phyloP scores from a whole-genome alignment of 2,329 filamentous ascomycete genomes.

The Aspergillus flavus region DNA sequence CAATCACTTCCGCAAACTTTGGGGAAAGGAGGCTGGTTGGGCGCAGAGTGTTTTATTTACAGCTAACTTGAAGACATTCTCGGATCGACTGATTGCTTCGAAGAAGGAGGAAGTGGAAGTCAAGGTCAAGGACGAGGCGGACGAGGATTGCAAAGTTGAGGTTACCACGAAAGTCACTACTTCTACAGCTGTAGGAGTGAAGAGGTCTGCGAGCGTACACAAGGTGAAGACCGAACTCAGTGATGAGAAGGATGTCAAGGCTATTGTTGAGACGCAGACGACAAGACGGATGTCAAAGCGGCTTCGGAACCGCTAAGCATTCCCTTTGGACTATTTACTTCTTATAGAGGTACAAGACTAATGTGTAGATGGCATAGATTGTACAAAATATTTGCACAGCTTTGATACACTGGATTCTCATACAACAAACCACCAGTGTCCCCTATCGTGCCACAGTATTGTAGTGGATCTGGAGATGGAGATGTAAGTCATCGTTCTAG shows the following conservation, averaged over 20 bases:
- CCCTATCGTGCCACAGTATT: background rate
- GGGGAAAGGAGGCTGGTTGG: slow-evolving; percentile 95
- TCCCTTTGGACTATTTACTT: too few species aligned
- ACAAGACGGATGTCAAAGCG: slow-evolving; percentile 36
- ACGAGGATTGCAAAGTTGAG: slow-evolving; percentile 26
- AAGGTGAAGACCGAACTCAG: slow-evolving; percentile 25
- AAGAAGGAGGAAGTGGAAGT: slow-evolving; percentile 36
- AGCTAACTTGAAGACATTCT: slow-evolving; percentile 84
- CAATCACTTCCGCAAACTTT: slow-evolving; percentile 83
- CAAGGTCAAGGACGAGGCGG: slow-evolving; percentile 31
- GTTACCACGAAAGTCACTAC: slow-evolving; percentile 32
- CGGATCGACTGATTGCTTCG: slow-evolving; percentile 59
- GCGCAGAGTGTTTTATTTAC: slow-evolving; percentile 97
- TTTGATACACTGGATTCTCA: background rate
- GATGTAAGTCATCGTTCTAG: background rate
- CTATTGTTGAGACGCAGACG: slow-evolving; percentile 24
- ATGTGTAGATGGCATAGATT: background rate
- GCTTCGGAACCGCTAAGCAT: slow-evolving; percentile 23
- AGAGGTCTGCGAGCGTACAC: slow-evolving; percentile 27
- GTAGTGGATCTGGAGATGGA: background rate
- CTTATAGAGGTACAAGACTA: background rate
- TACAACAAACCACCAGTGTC: too few species aligned
- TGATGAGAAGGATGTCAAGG: slow-evolving; percentile 20
- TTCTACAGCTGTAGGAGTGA: slow-evolving; percentile 23
- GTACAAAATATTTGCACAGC: background rate